Conservation (phyloP, 345 rosid species). For the Linum tenue region DNA sequence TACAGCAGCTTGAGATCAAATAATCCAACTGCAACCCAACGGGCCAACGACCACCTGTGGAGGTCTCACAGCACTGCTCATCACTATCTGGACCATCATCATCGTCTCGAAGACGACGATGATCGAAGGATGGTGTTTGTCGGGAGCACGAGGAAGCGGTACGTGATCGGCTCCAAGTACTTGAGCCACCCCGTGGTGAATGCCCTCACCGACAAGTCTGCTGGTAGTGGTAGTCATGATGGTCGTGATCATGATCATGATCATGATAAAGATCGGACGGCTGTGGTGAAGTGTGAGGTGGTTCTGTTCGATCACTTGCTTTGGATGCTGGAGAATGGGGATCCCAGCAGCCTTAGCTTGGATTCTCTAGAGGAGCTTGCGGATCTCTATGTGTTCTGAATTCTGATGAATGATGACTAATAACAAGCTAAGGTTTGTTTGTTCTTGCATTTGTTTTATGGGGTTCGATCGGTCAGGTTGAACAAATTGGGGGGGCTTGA, state of each 20-base stretch:
- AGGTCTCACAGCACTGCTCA: not conserved
- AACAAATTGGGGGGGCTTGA: too few species aligned
- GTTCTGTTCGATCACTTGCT: constrained; percentile 79
- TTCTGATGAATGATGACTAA: too few species aligned
- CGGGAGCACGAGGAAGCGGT: constrained; percentile 70
- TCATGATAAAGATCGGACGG: constrained; percentile 14
- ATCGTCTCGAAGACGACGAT: constrained; percentile 4
- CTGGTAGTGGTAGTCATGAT: constrained; percentile 18
- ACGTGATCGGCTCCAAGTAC: constrained; percentile 52
- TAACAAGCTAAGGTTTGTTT: too few species aligned
- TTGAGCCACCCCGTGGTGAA: constrained; percentile 63
- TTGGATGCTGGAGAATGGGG: constrained; percentile 86
- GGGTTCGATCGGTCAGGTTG: too few species aligned
- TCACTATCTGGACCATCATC: not conserved
- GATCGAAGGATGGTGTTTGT: constrained; percentile 33
- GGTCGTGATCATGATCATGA: constrained; percentile 15
- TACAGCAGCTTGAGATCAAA: constrained; percentile 58
- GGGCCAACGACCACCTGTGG: constrained; percentile 29
- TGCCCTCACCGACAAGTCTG: constrained; percentile 58
- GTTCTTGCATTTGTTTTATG: too few species aligned
- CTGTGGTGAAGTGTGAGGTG: constrained; percentile 62
- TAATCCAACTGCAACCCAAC: constrained; percentile 37
- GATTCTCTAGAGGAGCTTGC: constrained; percentile 71
- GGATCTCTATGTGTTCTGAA: constrained; percentile 52
- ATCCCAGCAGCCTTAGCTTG: constrained; percentile 38